Base-by-base conservation (phyloP, 768 basidiomycete genomes). In the Phylloporus sp. region DNA sequence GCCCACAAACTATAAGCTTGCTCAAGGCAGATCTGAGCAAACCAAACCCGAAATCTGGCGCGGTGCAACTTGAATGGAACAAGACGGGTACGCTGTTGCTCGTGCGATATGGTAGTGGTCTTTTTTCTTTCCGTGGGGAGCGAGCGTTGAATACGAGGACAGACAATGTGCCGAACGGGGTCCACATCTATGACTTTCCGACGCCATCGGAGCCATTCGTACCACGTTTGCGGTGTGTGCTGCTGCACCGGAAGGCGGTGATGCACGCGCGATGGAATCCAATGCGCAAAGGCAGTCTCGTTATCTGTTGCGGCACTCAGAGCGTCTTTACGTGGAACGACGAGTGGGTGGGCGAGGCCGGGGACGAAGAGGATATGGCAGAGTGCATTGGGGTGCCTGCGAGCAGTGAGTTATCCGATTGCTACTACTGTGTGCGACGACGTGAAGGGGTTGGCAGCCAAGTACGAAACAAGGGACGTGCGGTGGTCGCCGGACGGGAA, bases 311-410 rank as follows among this genome's bases (percentile, higher is more conserved):
- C 55, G 84, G 82, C 10, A 75, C 66, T 39, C 76, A 77, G 45
- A 80, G 83, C 44, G 61, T 89, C 20, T 88, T 85, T 63, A 79
- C 75, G 8, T 92, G 89, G 89, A 88, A 84, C 53, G 86, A 89
- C 51, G 88, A 90, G 57, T 89, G 85, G 86, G 66, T 80, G 14
- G 75, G 73, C 23, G 80, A 80, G 36, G 71, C 65, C 6, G 77
- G 73, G 5, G 76, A 77, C 35, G 82, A 80, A 58, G 68, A 71
- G 51, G 90, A 91, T 58, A 84, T 91, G 68, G 90, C 90, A 3
- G 93, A 95, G 64, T 94, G 90, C 56, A 79, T 94, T 27, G 89
- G 89, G 7, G 80, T 96, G 5, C 93, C 93, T 27, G 78, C 85
- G n/a, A 80, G 88, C 87, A 68, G 89, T 78, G 23, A 44, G 52